Conservation (phyloP, 371 early-diverging fungal species). For the Parasitella parasitica region DNA sequence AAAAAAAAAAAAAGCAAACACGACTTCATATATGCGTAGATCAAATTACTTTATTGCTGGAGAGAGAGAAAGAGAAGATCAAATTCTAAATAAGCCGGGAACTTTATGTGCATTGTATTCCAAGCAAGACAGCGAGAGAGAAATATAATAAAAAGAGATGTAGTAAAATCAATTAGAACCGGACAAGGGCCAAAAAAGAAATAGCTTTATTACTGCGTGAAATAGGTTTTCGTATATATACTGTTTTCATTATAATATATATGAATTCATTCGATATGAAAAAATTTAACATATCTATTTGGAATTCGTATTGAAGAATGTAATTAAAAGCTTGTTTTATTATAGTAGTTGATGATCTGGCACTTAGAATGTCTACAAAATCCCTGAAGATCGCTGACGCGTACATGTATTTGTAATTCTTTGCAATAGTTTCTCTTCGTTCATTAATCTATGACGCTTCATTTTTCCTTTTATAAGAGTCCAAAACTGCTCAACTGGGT, state of each 20-base stretch:
- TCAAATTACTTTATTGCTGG: not conserved
- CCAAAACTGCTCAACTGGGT: too few species aligned
- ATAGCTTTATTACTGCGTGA: slow-evolving; percentile 1
- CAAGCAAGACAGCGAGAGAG: not conserved
- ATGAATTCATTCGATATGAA: not conserved
- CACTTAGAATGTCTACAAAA: too few species aligned
- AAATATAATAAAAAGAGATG: not conserved
- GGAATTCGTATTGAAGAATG: not conserved
- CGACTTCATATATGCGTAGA: not conserved
- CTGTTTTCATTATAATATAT: not conserved
- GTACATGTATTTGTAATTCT: too few species aligned
- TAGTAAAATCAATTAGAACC: not conserved
- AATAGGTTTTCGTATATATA: not conserved
- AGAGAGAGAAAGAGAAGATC: not conserved
- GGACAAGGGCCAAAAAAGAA: not conserved
- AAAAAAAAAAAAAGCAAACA: not conserved
- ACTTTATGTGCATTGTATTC: not conserved
- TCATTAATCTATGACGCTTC: too few species aligned
- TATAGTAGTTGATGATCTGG: too few species aligned
- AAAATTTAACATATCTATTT: not conserved
- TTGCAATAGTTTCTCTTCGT: too few species aligned
- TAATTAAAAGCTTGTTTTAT: too few species aligned
- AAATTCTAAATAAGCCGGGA: not conserved
- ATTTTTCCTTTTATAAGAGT: too few species aligned
- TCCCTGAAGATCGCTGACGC: too few species aligned